Conservation (phyloP, 306 rosid genomes). For the Luffa aegyptiaca region DNA sequence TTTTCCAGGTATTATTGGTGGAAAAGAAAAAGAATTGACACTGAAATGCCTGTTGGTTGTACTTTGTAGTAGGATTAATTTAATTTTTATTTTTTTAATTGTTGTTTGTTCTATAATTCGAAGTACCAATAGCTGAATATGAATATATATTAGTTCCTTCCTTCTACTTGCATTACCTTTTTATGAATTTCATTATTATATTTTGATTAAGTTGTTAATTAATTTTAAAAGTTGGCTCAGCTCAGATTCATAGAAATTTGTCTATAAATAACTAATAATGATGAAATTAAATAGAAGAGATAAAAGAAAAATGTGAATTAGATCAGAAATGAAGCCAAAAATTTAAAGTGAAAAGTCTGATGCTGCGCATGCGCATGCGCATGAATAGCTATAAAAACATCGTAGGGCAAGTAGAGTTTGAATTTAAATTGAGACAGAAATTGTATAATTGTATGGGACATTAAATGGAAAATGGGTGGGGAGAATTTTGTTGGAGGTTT, state of each 20-base stretch:
- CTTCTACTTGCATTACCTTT: neutral
- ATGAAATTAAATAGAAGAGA: neutral
- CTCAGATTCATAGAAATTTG: no score
- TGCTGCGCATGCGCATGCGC: neutral
- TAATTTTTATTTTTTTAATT: neutral
- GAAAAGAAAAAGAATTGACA: neutral
- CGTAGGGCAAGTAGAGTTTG: neutral
- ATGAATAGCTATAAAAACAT: neutral
- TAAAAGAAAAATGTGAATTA: neutral
- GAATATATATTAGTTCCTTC: neutral
- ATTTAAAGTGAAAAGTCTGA: neutral
- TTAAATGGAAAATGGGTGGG: neutral
- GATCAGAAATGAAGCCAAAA: neutral
- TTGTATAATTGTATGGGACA: neutral
- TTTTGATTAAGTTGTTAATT: no score
- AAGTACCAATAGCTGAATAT: neutral
- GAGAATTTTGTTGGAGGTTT: neutral
- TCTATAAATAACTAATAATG: no score
- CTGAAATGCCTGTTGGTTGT: slow-evolving; percentile 1
- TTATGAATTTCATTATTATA: no score
- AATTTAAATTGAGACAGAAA: neutral
- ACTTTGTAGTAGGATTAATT: neutral
- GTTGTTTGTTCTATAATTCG: neutral
- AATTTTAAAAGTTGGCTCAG: no score
- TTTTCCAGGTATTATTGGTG: neutral